Base-by-base conservation (phyloP, 768 basidiomycete genomes). In the Kwoniella botswanensis region DNA sequence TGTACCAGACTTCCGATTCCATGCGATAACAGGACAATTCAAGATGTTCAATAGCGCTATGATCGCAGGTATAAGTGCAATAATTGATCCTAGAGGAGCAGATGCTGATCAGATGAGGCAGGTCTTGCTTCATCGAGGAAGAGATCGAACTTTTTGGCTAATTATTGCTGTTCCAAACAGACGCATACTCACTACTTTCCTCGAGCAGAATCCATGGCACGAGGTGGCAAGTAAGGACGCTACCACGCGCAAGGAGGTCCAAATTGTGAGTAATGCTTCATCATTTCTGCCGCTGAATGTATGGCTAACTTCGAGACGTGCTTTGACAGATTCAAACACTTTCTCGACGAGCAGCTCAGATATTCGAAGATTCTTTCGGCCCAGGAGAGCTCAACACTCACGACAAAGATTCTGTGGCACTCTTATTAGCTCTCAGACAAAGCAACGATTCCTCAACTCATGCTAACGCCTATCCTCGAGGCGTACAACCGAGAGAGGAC, bases 41-140 rank as follows among this genome's bases (percentile, higher is more conserved):
- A 80, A 76, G 70, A 80, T 78, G 76, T 80, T 80, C 71, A 82
- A 82, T 68, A 76, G 75, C 21, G 80, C 80, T 12, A 82, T 82
- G 82, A 82, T 82, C 54, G 82, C 83, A 65, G 82, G 82, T 54
- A 83, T 83, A 29, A 76, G 75, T 13, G 81, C 81, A 15, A 83
- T 83, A 69, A 81, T 83, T 53, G 78, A 81, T 64, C 82, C 82
- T 10, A 62, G 78, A 29, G 77, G 78, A 62, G 69, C 78, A 1
- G 81, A 83, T 61, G 77, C 80, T 13, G 80, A 80, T 44, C 76
- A 81, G 44, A 83, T 83, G 82, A 78, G 81, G 65, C 63, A 21
- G 1, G 66, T 60, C 5, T 15, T 53, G n/a, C 41, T 46, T 13
- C 65, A 73, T 53, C 57, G 64, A 55, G 66, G 4, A n/a, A 7